Percentiles rank a stretch among this genome's conserved stretches.
Conservation (phyloP, 2,329 filamentous ascomycete species). For the Tolypocladium paradoxum region DNA sequence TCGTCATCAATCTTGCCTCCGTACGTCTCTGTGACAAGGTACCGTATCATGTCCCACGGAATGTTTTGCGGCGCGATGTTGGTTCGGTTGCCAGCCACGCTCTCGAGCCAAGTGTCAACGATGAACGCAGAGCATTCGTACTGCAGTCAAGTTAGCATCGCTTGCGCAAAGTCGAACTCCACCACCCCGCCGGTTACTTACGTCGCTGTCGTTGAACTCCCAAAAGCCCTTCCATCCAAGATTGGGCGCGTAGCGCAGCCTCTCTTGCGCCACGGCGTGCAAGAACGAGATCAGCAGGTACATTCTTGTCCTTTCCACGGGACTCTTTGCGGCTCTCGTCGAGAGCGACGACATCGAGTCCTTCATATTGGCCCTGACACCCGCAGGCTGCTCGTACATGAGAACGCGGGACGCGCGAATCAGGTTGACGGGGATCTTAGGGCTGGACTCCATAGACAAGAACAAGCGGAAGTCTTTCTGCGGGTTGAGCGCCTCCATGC, state of each 20-base stretch:
- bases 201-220: slow-evolving; percentile 99
- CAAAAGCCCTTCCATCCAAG: slow-evolving; percentile 98
- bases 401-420: slow-evolving; percentile 86
- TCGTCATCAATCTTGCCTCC: slow-evolving; percentile 96
- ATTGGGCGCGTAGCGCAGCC: slow-evolving; percentile 84
- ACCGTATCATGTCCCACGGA: slow-evolving; percentile 92
- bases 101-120: slow-evolving; percentile 88
- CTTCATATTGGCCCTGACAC: slow-evolving; percentile 96
- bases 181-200: too few relatives aligned
- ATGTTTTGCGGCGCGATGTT: slow-evolving; percentile 92
- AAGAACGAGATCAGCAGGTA: slow-evolving; percentile 90
- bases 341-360: slow-evolving; percentile 83
- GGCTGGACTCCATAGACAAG: slow-evolving; percentile 94
- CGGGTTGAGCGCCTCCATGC: slow-evolving; percentile 88
- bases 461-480: slow-evolving; percentile 90
- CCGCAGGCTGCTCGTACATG: slow-evolving; percentile 97
- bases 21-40: slow-evolving; percentile 86
- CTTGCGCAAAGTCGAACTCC: too few relatives aligned
- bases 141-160: slow-evolving; percentile 29
- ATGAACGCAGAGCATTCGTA: slow-evolving; percentile 97
- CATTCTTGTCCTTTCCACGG: slow-evolving; percentile 80
- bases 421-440: slow-evolving; percentile 92
- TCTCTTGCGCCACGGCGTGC: slow-evolving; percentile 91
- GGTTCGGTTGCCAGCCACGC: slow-evolving; percentile 69
- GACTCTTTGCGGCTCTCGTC: slow-evolving; percentile 63